These are phyloP conservation scores for Kwoniella botswanensis DNA, from an alignment of 768 basidiomycete species.

Conservation along the genomic window DNA sequence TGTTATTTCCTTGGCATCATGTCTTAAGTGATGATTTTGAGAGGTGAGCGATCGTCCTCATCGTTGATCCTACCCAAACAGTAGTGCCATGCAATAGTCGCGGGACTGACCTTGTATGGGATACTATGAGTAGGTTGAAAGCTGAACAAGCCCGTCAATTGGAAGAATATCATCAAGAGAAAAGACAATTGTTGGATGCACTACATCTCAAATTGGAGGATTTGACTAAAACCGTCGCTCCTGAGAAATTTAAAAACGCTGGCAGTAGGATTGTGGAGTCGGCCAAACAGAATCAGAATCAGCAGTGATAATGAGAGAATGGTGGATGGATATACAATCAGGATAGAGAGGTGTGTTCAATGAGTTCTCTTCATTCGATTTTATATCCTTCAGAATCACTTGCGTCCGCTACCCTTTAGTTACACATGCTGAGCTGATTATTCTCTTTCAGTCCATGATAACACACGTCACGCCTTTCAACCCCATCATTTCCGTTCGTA, in stretches of 20 bases:
- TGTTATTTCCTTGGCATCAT: slow-evolving; percentile 29
- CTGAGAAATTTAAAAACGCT: slow-evolving; percentile 9
- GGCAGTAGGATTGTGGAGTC: slow-evolving; percentile 7
- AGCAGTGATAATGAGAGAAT: not conserved
- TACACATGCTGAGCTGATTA: no score
- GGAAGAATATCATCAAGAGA: slow-evolving; percentile 26
- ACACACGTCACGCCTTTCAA: no score
- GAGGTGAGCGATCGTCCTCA: slow-evolving; percentile 1
- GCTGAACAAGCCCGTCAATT: slow-evolving; percentile 26
- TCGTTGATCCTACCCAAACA: not conserved
- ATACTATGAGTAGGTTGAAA: slow-evolving; percentile 10
- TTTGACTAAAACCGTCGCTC: slow-evolving; percentile 13
- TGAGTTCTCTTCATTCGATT: no score
- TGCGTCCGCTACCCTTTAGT: no score
- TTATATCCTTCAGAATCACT: no score
- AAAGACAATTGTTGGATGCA: slow-evolving; percentile 12
- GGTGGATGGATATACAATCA: no score
- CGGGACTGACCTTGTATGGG: not conserved
- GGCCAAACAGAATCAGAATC: not conserved
- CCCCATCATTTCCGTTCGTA: no score
- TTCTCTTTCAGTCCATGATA: no score
- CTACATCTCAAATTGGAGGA: slow-evolving; percentile 25
- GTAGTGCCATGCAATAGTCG: not conserved
- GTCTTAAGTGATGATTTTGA: slow-evolving; percentile 19
- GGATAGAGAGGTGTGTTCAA: no score